A percentile compares a stretch with the other conserved stretches of the same genome.
phyloP scores from a whole-genome alignment of 202 grass and related monocot genomes.

The Elaeis oleifera region DNA sequence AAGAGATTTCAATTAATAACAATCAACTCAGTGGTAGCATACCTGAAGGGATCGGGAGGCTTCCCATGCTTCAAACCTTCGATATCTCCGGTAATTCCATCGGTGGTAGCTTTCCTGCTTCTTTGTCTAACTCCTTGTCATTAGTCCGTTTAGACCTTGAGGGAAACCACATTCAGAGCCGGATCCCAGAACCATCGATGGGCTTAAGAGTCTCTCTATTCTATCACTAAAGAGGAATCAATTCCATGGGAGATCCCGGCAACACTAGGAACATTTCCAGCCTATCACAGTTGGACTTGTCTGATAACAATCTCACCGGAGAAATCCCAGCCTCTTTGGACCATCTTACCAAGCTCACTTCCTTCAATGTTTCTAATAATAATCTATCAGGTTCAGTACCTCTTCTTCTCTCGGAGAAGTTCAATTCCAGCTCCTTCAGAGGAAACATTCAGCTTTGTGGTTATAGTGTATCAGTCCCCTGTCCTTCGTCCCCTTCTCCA shows the following conservation, averaged over 20 bases:
- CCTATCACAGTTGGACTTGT: conserved; percentile 50
- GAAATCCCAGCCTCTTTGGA: conserved; percentile 27
- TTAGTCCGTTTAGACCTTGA: conserved; percentile 48
- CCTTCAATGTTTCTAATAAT: conserved; percentile 56
- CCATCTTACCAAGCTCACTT: conserved; percentile 29
- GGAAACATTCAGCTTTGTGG: conserved; percentile 73
- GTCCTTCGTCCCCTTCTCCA: conserved; percentile 24
- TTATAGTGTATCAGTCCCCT: conserved; percentile 43
- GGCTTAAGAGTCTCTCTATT: conserved; percentile 40
- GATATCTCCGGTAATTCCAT: conserved; percentile 34
- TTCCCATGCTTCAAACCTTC: conserved; percentile 28
- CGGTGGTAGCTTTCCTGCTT: conserved; percentile 27
- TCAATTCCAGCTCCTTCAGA: conserved; percentile 44
- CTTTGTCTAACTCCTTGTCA: conserved; percentile 26
- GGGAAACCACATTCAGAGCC: conserved; percentile 46
- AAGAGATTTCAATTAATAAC: conserved; percentile 24
- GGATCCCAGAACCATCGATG: conserved; percentile 35
- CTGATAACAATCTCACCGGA: conserved; percentile 52
- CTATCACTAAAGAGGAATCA: conserved; percentile 41
- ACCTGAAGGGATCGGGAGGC: conserved; percentile 22
- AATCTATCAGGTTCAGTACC: conserved; percentile 43
- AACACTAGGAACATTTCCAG: conserved; percentile 23
- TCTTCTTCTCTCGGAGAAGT: conserved; percentile 34
- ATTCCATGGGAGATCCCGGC: conserved; percentile 40
- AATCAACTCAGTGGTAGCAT: conserved; percentile 31